A percentile compares a stretch with the other conserved stretches of the same genome.
phyloP scores from a whole-genome alignment of 306 rosid genomes.

The Styphnolobium japonicum region DNA sequence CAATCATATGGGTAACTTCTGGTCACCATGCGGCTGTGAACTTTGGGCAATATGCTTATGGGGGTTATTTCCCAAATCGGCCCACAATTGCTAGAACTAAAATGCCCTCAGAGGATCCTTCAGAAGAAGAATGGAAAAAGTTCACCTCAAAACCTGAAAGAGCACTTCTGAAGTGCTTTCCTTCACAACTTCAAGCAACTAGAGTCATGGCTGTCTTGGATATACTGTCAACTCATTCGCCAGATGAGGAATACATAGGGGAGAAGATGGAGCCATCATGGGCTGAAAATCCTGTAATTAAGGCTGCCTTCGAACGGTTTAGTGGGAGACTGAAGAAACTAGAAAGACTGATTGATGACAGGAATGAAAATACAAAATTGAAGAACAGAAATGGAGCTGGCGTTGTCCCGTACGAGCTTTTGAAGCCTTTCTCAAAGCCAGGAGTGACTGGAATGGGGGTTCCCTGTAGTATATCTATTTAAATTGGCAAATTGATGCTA shows the following conservation, averaged over 20 bases:
- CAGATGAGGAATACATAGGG: constrained; percentile 84
- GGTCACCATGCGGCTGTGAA: constrained; percentile 83
- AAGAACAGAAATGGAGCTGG: constrained; percentile 85
- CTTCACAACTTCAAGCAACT: constrained; percentile 70
- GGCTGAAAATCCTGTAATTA: constrained; percentile 57
- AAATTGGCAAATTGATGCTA: constrained; percentile 6
- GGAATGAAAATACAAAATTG: constrained; percentile 41
- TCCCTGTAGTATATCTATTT: constrained; percentile 82
- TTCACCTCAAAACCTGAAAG: constrained; percentile 54
- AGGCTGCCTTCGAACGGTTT: constrained; percentile 59
- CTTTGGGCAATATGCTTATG: constrained; percentile 68
- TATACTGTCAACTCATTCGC: constrained; percentile 68
- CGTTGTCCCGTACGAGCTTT: constrained; percentile 62
- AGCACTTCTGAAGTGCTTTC: constrained; percentile 54
- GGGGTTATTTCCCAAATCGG: constrained; percentile 70
- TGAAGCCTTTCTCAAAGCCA: constrained; percentile 74
- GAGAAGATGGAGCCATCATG: constrained; percentile 57
- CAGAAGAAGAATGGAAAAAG: constrained; percentile 37
- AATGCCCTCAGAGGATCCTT: constrained; percentile 60
- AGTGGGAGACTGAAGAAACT: constrained; percentile 44
- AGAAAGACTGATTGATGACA: constrained; percentile 53
- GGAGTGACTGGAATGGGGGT: constrained; percentile 77
- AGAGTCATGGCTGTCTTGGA: constrained; percentile 61
- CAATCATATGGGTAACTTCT: constrained; percentile 65
- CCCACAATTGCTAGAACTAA: constrained; percentile 66